Evolutionary conservation across 1,284 basidiomycete genomes (phyloP).

Genomic region (Caloboletus firmus): DNA sequence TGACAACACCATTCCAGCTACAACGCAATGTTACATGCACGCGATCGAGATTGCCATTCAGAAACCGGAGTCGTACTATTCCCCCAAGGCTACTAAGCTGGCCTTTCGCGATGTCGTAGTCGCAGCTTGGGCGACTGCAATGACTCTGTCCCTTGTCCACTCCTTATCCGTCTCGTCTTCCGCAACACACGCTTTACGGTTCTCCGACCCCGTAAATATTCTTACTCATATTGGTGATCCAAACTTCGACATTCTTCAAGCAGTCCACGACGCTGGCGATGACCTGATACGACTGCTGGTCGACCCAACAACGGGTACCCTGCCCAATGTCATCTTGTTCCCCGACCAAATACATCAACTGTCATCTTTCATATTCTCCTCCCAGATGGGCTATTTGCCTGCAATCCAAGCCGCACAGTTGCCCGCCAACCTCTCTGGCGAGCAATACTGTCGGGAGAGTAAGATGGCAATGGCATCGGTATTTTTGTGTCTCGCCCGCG

Average conservation of each 20-base stretch:
- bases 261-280: constrained; percentile 38
- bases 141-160: constrained; percentile 27
- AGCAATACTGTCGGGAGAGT: constrained; percentile 24
- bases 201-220: constrained; percentile 21
- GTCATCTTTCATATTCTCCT: constrained; percentile 39
- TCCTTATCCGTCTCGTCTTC: constrained; percentile 22
- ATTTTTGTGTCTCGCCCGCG: constrained; percentile 56
- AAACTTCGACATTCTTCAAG: constrained; percentile 36
- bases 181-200: constrained; percentile 17
- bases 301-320: constrained; percentile 36
- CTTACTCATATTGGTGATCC: constrained; percentile 26
- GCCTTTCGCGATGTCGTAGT: constrained; percentile 39
- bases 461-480: constrained; percentile 52
- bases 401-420: constrained; percentile 32
- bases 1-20: constrained; percentile 33
- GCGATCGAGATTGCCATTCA: constrained; percentile 40
- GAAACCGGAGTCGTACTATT: constrained; percentile 23
- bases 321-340: constrained; percentile 47
- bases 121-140: constrained; percentile 35
- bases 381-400: constrained; percentile 39
- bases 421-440: constrained; percentile 22
- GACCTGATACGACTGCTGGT: constrained; percentile 35
- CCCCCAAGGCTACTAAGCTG: constrained; percentile 18
- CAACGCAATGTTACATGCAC: constrained; percentile 36
- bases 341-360: constrained; percentile 44